phyloP scores from a whole-genome alignment of 345 rosid genomes.

The Gossypium herbaceum region DNA sequence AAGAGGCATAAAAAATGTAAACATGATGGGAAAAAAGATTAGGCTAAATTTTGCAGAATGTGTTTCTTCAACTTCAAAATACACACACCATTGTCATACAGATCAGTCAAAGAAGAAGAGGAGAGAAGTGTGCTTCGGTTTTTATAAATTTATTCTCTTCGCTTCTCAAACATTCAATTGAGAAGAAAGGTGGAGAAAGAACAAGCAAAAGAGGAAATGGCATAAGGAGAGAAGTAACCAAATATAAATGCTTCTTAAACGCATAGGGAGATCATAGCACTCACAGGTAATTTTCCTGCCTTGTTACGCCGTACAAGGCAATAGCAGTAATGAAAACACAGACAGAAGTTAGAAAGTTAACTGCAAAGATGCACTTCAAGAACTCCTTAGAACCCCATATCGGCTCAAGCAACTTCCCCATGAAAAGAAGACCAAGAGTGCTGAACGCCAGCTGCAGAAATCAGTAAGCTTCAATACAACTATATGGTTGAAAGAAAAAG shows the following conservation, averaged over 20 bases:
- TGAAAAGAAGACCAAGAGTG: constrained; percentile 68
- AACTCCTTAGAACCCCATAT: constrained; percentile 96
- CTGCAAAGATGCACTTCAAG: constrained; percentile 80
- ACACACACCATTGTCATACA: neutral
- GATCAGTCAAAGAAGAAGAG: neutral
- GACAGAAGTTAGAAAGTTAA: constrained; percentile 73
- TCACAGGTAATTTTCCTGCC: constrained; percentile 81
- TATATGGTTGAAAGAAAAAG: neutral
- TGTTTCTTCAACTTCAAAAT: no score
- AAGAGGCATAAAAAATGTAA: neutral
- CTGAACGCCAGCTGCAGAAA: constrained; percentile 57
- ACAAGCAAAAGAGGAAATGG: neutral
- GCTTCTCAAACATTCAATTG: neutral
- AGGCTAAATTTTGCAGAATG: no score
- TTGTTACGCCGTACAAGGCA: constrained; percentile 77
- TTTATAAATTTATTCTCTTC: neutral
- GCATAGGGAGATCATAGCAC: constrained; percentile 24
- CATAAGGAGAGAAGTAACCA: neutral
- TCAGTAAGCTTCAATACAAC: constrained; percentile 6
- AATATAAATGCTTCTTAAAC: constrained; percentile 5
- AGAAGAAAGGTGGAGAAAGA: neutral
- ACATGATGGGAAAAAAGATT: no score
- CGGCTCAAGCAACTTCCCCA: constrained; percentile 95
- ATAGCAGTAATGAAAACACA: constrained; percentile 81
- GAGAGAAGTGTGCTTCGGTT: neutral